A percentile compares a stretch with the other conserved stretches of the same genome.
Conservation (phyloP, 352 stramenopile genomes). For the Globisporangium nodosum region DNA sequence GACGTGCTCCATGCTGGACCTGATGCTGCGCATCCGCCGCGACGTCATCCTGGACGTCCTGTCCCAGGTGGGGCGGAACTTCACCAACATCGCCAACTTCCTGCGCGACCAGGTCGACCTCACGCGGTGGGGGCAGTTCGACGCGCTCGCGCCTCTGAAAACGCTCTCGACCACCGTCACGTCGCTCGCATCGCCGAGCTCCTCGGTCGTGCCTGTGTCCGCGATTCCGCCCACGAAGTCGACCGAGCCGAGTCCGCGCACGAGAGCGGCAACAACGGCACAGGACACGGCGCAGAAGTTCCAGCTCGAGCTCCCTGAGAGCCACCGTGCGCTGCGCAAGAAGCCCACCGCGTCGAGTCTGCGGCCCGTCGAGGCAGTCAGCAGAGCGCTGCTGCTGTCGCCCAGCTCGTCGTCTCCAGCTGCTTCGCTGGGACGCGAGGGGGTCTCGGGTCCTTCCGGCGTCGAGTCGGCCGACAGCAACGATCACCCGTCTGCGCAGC, state of each 20-base stretch:
- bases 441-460: no score
- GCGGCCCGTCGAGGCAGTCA: constrained; percentile 3
- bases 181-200: constrained; percentile 15
- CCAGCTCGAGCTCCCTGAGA: constrained; percentile 39
- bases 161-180: constrained; percentile 30
- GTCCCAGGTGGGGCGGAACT: constrained; percentile 81
- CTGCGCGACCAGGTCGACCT: constrained; percentile 75
- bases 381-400: background rate
- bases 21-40: constrained; percentile 65
- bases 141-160: constrained; percentile 59
- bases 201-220: constrained; percentile 4
- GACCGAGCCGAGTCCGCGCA: constrained; percentile 11
- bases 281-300: constrained; percentile 23
- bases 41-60: constrained; percentile 81
- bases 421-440: background rate
- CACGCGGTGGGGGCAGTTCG: constrained; percentile 59
- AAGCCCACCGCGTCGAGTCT: constrained; percentile 12
- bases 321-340: constrained; percentile 35
- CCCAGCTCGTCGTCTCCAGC: background rate
- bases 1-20: constrained; percentile 68
- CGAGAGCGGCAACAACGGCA: constrained; percentile 1
- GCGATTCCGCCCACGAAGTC: constrained; percentile 11
- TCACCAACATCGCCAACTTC: constrained; percentile 83
- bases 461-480: background rate
- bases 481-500: background rate